These are phyloP conservation scores for Xylaria sp. DNA, from an alignment of 495 filamentous ascomycete species.

Conservation along the genomic window DNA sequence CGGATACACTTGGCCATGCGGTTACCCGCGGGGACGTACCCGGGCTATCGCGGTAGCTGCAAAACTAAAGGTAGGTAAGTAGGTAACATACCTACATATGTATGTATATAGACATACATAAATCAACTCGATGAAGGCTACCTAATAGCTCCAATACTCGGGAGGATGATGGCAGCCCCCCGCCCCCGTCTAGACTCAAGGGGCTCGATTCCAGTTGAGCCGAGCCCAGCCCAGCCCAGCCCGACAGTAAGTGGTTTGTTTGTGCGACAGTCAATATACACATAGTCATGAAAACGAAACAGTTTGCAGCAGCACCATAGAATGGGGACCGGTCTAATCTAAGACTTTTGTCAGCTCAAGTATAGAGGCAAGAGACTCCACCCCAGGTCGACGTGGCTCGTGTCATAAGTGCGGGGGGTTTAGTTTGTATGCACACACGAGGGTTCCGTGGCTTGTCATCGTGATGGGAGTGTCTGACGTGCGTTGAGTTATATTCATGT, in stretches of 20 bases:
- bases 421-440: conserved; percentile 21
- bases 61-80: too few species aligned
- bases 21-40: neutral
- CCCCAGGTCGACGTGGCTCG: conserved; percentile 16
- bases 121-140: neutral
- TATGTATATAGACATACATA: too few species aligned
- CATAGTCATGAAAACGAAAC: neutral
- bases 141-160: neutral
- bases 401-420: conserved; percentile 8
- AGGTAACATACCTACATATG: too few species aligned
- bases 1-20: neutral
- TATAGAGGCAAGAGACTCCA: neutral
- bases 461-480: conserved; percentile 13
- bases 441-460: conserved; percentile 1
- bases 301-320: neutral
- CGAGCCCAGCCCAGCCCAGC: conserved; percentile 3
- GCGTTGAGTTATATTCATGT: conserved; percentile 27
- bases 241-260: neutral
- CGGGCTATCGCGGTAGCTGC: conserved; percentile 4
- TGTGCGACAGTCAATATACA: neutral
- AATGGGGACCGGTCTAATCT: neutral
- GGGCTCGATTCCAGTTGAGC: neutral
- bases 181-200: neutral
- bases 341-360: neutral
- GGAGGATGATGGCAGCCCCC: neutral